These are phyloP conservation scores for Ustilago esculenta DNA, from an alignment of 1,284 basidiomycete species.

Conservation along the genomic window DNA sequence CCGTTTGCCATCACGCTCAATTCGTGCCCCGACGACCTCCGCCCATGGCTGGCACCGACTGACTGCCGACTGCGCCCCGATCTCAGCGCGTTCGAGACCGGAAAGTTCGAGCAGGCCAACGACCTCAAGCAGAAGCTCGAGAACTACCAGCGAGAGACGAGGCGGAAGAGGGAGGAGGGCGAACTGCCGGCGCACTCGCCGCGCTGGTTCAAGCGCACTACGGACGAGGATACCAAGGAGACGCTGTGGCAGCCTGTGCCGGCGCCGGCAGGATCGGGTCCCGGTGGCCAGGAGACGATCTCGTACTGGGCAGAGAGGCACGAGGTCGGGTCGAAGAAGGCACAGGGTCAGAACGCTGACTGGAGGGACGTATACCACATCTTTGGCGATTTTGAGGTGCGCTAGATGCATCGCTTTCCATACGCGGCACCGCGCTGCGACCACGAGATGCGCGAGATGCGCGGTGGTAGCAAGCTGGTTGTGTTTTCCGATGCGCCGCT, in stretches of 20 bases:
- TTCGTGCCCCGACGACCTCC: conserved; percentile 77
- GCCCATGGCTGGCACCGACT: conserved; percentile 83
- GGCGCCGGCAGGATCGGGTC: conserved; percentile 1
- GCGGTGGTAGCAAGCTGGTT: too few relatives aligned
- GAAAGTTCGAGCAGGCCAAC: conserved; percentile 89
- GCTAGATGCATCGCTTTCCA: conserved; percentile 16
- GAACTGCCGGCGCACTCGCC: conserved; percentile 78
- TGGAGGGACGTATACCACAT: conserved; percentile 53
- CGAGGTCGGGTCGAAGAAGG: conserved; percentile 38
- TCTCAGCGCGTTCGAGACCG: conserved; percentile 91
- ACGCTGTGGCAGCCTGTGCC: conserved; percentile 55
- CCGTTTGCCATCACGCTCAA: conserved; percentile 95
- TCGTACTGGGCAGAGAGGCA: conserved; percentile 56
- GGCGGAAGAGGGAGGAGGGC: conserved; percentile 81
- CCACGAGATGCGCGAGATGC: too few relatives aligned
- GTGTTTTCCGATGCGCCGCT: too few relatives aligned
- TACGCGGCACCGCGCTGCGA: too few relatives aligned
- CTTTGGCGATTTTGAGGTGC: conserved; percentile 60
- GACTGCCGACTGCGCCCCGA: conserved; percentile 94
- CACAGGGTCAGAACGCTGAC: conserved; percentile 32
- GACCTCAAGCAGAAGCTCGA: conserved; percentile 86
- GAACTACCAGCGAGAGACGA: conserved; percentile 82
- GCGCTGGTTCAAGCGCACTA: conserved; percentile 69
- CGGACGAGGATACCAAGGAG: conserved; percentile 58
- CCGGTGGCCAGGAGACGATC: conserved; percentile 26